A percentile compares a stretch with the other conserved stretches of the same genome.
phyloP scores from a whole-genome alignment of 306 rosid genomes.

The Fragaria iinumae region DNA sequence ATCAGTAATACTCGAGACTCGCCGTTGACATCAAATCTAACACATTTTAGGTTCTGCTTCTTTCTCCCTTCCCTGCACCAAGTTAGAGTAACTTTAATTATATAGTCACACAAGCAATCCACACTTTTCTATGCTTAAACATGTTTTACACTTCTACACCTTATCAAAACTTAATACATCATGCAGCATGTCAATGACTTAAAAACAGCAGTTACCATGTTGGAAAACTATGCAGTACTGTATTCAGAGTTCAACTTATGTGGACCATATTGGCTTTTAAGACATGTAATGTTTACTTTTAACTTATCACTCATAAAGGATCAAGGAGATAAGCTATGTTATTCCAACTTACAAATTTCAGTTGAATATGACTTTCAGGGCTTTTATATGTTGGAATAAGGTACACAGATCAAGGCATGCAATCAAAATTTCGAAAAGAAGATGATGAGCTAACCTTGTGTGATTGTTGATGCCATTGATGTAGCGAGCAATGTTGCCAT shows the following conservation, averaged over 20 bases:
- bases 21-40: constrained; percentile 73
- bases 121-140: neutral
- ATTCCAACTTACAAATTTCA: neutral
- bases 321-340: neutral
- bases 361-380: neutral
- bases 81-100: constrained; percentile 14
- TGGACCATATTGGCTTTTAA: neutral
- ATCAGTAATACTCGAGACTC: constrained; percentile 74
- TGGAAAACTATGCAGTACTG: neutral
- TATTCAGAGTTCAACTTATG: neutral
- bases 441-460: constrained; percentile 66
- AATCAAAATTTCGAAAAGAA: neutral
- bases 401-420: neutral
- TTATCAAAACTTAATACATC: neutral
- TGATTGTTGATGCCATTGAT: constrained; percentile 93
- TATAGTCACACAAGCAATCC: neutral
- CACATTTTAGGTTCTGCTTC: constrained; percentile 90
- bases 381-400: neutral
- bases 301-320: neutral
- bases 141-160: neutral
- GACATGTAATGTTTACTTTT: neutral
- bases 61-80: constrained; percentile 77
- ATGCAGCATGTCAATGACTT: neutral
- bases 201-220: neutral
- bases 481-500: constrained; percentile 86